Evolutionary conservation across 345 rosid species (phyloP), one percentile per base, ranked within the genome.

Genomic region (Populus pruinosa): DNA sequence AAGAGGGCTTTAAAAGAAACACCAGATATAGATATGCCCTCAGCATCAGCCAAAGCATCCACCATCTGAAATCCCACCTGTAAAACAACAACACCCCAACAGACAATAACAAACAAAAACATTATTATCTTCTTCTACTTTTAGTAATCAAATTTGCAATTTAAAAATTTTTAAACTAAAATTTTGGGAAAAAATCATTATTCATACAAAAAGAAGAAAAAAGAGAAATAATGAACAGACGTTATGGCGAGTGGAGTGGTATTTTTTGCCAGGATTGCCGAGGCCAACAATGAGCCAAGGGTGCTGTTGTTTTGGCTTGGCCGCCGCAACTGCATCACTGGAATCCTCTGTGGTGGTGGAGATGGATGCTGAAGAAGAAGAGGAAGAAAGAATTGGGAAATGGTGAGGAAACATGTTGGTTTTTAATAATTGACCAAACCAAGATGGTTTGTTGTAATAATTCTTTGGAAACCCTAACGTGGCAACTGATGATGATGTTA

Each of bases 31-130:
- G 97, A 78, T 81, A 96, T 96, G 82, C 97, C 94, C 82, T 93
- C 95, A 76, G 95, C 93, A 53, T 90, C 91, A 77, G 98, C 96
- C 61, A 96, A 76, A 70, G 97, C 90, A 65, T 93, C 98, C 6
- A 93, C 83, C 96, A 93, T 88, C 90, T 87, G 90, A 81, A 93
- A 96, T 11, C 99, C 99, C 73, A 93, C 91, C 98, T 94, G 82
- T 13, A 47, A 75, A 18, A 49, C 38, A 69, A 50, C 1, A 59
- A 3, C 29, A 75, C 29, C 41, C 18, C 59, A 47, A 12, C 23
- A 13, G 3, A 33, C 35, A 70, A 25, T 2, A 5, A 61, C 1
- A 66, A 23, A 55, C 18, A 31, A 33, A 50, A 33, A 33, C 33
- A 2, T 5, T 5, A 71, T 33, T 53, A 27, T 12, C n/a, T 33